Base-by-base conservation (phyloP, 2,329 filamentous ascomycete species). In the Diplodia corticola region DNA sequence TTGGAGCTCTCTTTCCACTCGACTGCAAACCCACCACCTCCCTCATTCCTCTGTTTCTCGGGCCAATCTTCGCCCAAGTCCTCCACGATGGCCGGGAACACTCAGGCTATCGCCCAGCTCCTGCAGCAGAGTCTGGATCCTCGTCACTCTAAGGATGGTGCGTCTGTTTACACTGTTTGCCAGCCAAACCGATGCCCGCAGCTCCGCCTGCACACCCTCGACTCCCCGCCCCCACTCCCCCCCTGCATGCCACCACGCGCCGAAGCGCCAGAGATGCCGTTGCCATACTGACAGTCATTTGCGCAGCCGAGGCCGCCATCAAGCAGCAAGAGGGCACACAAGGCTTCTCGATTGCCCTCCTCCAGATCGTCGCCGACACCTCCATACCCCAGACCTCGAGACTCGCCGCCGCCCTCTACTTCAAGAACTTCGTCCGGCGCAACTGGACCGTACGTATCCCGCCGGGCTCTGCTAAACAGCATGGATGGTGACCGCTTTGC, bases 351-450 rank as follows among this genome's bases (percentile, higher is more conserved):
- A 85, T 98, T 68, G 71, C 78, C 65, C 88, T 99, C 64, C 90
- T 99, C 63, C 93, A 94, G 73, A 96, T 98, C 75, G 92, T 97
- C 73, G 92, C 91, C 69, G 88, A 90, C 71, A 86, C 89, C 66
- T 82, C 85, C 49, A 86, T 90, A 69, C 89, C 92, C 48, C 80
- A 84, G 70, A 94, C 91, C 73, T 95, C 91, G 68, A 89, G 95
- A 69, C 88, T 99, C 49, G 88, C 94, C 6, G 92, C 91, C 73
- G 92, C 95, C 30, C 85, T 99, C 68, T 95, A 91, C 82, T 99
- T 99, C 86, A 99, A 99, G 82, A 99, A 99, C 83, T 96, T 97
- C 79, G 93, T 99, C 75, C 91, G 91, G 79, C 88, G 91, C 76
- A 95, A 93, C 83, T 99, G 96, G 88, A 91, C 92, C 72, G 88